Percentiles rank a stretch among this genome's conserved stretches.
These are phyloP conservation scores for Penicillium hesseltinei DNA, from an alignment of 2,329 filamentous ascomycete genomes.

Conservation along the genomic window DNA sequence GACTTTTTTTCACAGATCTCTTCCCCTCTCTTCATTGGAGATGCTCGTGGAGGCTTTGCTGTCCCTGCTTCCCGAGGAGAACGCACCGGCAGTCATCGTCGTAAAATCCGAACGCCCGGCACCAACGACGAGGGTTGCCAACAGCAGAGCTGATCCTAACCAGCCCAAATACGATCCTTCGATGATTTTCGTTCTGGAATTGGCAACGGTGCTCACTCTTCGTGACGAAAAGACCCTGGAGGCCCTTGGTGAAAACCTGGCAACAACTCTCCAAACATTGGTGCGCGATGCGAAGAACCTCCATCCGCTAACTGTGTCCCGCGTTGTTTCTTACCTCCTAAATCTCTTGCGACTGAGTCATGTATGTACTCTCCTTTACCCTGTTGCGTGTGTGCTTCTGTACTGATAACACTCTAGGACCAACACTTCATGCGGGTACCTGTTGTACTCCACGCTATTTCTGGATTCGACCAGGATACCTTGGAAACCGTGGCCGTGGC, in stretches of 20 bases:
- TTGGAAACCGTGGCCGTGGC: conserved; percentile 73
- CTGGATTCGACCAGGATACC: conserved; percentile 75
- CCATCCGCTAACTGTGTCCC: conserved; percentile 79
- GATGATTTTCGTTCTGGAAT: conserved; percentile 84
- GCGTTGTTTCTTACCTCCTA: conserved; percentile 83
- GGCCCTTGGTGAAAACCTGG: conserved; percentile 72
- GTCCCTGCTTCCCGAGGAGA: conserved; percentile 82
- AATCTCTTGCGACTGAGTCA: conserved; percentile 80
- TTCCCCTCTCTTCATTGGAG: conserved; percentile 60
- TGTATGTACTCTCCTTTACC: conserved; percentile 52
- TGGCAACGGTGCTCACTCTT: conserved; percentile 78
- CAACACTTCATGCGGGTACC: conserved; percentile 89
- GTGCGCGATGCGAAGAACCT: conserved; percentile 75
- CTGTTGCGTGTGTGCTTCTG: conserved; percentile 15
- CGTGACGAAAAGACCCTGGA: conserved; percentile 71
- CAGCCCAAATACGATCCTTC: conserved; percentile 76
- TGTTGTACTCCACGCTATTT: conserved; percentile 86
- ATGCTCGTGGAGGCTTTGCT: conserved; percentile 71
- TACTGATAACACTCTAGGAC: conserved; percentile 54
- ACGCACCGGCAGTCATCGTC: conserved; percentile 74
- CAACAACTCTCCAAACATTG: conserved; percentile 75
- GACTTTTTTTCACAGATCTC: conserved; percentile 48
- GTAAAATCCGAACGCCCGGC: conserved; percentile 82
- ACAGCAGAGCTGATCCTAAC: conserved; percentile 55
- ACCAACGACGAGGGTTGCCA: conserved; percentile 58